Evolutionary conservation across 176 grass and related monocot genomes (phyloP), one percentile per base, ranked within the genome.

Genomic region (Oryza meridionalis): DNA sequence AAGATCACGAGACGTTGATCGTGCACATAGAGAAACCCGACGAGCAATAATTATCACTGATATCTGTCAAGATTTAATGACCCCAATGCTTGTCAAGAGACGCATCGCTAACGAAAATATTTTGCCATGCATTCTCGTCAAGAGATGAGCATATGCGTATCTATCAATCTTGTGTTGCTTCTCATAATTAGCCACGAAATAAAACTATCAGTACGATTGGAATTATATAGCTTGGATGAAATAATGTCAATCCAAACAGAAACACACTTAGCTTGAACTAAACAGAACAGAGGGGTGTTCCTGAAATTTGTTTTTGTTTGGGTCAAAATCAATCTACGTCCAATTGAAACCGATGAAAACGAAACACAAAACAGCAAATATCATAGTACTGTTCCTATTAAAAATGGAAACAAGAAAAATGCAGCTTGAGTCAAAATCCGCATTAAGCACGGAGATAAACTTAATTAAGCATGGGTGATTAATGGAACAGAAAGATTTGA

Each of bases 21-120:
- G 16, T 42, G 11, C 55, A 67, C 45, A 67, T 61, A 68, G 35
- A 6, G 5, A 67, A 62, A 49, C 3, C 21, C 26, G 77, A 77
- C 72, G 15, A 14, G 40, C 67, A 72, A 72, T 85, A 67, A 77
- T 67, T 78, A 58, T 6, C 2, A 59, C 6, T 51, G 35, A n/a
- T 32, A 71, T 65, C 81, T 77, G 64, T 82, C 88, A 9, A 2
- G 25, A 65, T 13, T 31, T 35, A 14, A 40, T 75, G 77, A 33
- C 77, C 58, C 22, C 4, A 29, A 43, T 15, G 22, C 26, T 33
- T 73, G 32, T 32, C 69, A 81, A 75, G 58, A 24, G 58, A 62
- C 58, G 9, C 21, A 10, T 24, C 8, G 7, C 21, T 62, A 62
- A 24, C 21, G 1, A 62, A 9, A 7, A 22, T 62, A 16, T 10